Base-by-base conservation (phyloP, 495 filamentous ascomycete genomes). In the Tetracladium marchalianum region DNA sequence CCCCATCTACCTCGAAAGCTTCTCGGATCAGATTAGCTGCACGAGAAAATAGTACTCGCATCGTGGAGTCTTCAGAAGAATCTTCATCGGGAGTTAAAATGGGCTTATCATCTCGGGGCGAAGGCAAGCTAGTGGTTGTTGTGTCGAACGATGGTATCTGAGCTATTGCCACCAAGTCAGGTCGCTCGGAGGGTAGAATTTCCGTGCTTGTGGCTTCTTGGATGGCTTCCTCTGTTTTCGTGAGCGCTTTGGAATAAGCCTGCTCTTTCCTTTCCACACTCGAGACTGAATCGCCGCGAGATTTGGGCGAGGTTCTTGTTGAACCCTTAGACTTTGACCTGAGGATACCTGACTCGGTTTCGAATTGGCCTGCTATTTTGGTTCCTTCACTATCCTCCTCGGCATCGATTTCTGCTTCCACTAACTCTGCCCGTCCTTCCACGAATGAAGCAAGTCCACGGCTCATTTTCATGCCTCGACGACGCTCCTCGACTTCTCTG, bases 391-490 rank as follows among this genome's bases (percentile, higher is more conserved):
- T 35, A 27, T 49, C 31, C 13, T 51, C 43, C 22, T 27, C 22
- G 9, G 42, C 48, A 4, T 54, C 51, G 5, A 35, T 33, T 5
- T 58, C 55, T 33, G 44, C 55, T 41, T 57, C 55, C 5, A 40
- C 41, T 11, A 58, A 46, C 35, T 58, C 72, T 27, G 51, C 37
- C 11, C 55, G 55, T 31, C 55, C 72, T 45, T 83, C 78, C 1
- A 82, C 77, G 57, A 85, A 85, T 35, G 66, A 74, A 33, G 77
- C 80, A 33, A 86, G 57, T 5, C 79, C 78, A 11, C 67, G 65
- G 11, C 78, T 77, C 57, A 85, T 70, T 15, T 77, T 71, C 39
- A 77, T 71, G 5, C 72, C 73, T 13, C 78, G 67, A 11, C 70
- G 65, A 18, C 77, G 73, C 46, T 80, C 75, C 6, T 75, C 71